Conservation (phyloP, 352 stramenopile species). For the Ochromonadaceae sp. region DNA sequence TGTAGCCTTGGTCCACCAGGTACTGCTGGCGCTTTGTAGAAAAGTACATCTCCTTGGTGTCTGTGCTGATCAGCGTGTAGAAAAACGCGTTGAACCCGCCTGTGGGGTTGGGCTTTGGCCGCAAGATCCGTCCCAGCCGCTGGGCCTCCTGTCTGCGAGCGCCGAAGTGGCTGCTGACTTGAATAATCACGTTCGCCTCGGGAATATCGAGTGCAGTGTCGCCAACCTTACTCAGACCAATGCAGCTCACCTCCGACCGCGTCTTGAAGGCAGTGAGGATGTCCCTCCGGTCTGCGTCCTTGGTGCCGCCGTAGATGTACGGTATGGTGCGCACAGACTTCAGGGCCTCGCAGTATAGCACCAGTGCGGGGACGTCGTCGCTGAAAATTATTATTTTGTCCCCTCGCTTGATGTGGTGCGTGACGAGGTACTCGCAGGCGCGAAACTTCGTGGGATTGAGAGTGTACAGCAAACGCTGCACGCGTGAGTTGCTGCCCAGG, state of each 20-base stretch:
- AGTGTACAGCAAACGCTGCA: conserved; percentile 74
- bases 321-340: conserved; percentile 43
- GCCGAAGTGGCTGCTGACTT: conserved; percentile 86
- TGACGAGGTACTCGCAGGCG: conserved; percentile 81
- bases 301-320: conserved; percentile 93
- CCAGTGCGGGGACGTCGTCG: conserved; percentile 66
- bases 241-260: conserved; percentile 50
- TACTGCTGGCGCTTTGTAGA: conserved; percentile 97
- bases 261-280: conserved; percentile 60
- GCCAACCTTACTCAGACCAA: conserved; percentile 77
- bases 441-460: conserved; percentile 98
- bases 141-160: conserved; percentile 97
- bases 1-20: conserved; percentile 98
- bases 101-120: conserved; percentile 78
- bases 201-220: conserved; percentile 98
- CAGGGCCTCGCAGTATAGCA: conserved; percentile 6
- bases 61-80: conserved; percentile 94
- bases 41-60: conserved; percentile 99
- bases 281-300: conserved; percentile 61
- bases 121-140: conserved; percentile 93
- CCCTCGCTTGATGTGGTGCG: conserved; percentile 88
- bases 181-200: conserved; percentile 99
- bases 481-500: conserved; percentile 1
- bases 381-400: conserved; percentile 99
- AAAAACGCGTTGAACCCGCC: conserved; percentile 99